These are phyloP conservation scores for Polytrichum commune DNA, from an alignment of 225 moss, liverwort and hornwort genomes.

Conservation along the genomic window DNA sequence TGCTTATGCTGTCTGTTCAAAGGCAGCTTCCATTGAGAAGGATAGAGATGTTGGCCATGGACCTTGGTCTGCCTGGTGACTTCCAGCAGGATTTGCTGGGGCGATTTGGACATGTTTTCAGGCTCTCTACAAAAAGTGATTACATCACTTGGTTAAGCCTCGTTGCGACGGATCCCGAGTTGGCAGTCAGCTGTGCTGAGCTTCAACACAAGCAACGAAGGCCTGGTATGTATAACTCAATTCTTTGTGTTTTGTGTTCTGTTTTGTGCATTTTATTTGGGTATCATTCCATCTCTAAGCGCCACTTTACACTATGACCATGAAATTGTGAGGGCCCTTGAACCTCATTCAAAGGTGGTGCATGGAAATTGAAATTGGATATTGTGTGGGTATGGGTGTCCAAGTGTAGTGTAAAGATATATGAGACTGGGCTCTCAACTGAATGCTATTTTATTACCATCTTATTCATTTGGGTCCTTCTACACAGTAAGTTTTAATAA, in stretches of 20 bases:
- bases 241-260: neutral
- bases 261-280: neutral
- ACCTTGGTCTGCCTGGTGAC: conserved; percentile 28
- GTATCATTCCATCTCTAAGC: no score
- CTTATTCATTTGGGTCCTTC: no score
- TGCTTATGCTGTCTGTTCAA: conserved; percentile 46
- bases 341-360: no score
- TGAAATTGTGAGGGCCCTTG: no score
- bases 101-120: conserved; percentile 10
- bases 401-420: no score
- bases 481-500: no score
- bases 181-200: conserved; percentile 16
- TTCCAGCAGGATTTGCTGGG: conserved; percentile 12
- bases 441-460: no score
- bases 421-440: no score
- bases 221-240: conserved; percentile 19
- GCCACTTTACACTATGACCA: no score
- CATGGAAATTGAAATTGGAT: no score
- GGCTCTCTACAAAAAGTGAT: neutral
- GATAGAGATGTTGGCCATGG: conserved; percentile 32
- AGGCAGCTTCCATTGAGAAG: conserved; percentile 28
- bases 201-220: conserved; percentile 22
- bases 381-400: no score
- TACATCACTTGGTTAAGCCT: conserved; percentile 5
- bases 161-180: conserved; percentile 5